A percentile compares a stretch with the other conserved stretches of the same genome.
phyloP scores from a whole-genome alignment of 2,329 filamentous ascomycete species.

The Xylaria sp. region DNA sequence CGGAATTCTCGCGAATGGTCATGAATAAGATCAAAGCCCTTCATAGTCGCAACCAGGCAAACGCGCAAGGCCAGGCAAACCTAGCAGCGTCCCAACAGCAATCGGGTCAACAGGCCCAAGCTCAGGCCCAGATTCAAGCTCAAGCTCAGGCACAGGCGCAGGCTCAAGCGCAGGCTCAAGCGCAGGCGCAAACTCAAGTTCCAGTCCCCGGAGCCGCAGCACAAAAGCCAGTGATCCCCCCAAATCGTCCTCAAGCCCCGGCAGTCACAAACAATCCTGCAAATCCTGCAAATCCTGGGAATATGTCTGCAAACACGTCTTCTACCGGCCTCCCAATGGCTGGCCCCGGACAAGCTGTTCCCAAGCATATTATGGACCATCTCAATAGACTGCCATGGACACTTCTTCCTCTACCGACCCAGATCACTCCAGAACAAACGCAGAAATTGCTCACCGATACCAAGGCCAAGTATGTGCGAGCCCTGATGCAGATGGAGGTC shows the following conservation, averaged over 20 bases:
- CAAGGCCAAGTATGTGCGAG: conserved; percentile 43
- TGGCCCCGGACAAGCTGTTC: conserved; percentile 25
- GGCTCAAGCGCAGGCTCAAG: conserved; percentile 19
- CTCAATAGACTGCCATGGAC: conserved; percentile 46
- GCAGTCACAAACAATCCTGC: conserved; percentile 15
- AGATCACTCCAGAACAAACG: conserved; percentile 39
- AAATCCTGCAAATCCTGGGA: conserved; percentile 18
- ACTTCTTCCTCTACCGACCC: conserved; percentile 34
- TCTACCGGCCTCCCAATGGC: conserved; percentile 6
- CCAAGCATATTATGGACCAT: conserved; percentile 45
- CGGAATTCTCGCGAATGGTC: conserved; percentile 70
- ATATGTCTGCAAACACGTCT: conserved; percentile 23
- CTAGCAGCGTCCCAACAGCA: conserved; percentile 18
- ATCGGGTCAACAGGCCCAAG: conserved; percentile 22
- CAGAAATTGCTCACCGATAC: conserved; percentile 40
- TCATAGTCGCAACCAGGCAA: conserved; percentile 47
- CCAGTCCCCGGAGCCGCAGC: too few relatives aligned
- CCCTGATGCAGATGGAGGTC: conserved; percentile 46
- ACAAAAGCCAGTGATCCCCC: too few relatives aligned
- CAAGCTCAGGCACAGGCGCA: conserved; percentile 42
- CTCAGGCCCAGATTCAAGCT: conserved; percentile 31
- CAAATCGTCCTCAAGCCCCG: too few relatives aligned
- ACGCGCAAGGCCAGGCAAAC: conserved; percentile 25
- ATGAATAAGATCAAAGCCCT: conserved; percentile 58
- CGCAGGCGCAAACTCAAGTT: conserved; percentile 16